Evolutionary conservation across 1,284 basidiomycete species (phyloP), one percentile per base, ranked within the genome.

Genomic region (Microbotryum intermedium): DNA sequence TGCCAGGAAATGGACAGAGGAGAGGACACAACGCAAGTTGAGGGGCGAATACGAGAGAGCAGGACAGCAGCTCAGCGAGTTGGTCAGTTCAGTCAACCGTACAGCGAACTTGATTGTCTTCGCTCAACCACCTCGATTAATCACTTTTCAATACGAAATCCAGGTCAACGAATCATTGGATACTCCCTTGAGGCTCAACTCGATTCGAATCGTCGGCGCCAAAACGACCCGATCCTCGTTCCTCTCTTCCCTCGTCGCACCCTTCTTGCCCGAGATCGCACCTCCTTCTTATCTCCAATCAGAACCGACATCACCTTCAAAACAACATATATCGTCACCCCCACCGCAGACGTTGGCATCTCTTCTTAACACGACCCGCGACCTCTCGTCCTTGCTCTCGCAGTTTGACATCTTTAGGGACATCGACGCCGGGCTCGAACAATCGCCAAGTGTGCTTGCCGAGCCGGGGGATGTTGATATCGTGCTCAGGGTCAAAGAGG

Each of bases 181-280:
- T 6, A 79, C 82, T 0, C 82, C 79, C 0, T 71, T 87, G 57
- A 80, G 80, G 44, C 80, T 93, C 45, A 81, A 84, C 6, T 80
- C 85, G 1, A 85, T 97, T 46, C 86, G 86, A 60, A 81, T 97
- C 23, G 81, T 86, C 59, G 91, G 91, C 55, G 83, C 89, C 0
- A 75, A 77, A 2, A 76, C 81, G 43, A 92, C 92, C 0, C 83
- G 91, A 9, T 76, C 82, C 29, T 82, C 85, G 0, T 97, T 97
- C 78, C 82, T 97, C 21, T 79, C 79, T 21, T 84, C 81, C 53
- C 78, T 97, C 61, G 81, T 95, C 58, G 77, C 82, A 29, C 91
- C 91, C 0, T 81, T 83, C 72, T 74, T 84, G 49, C 69, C 51
- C 59, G 62, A 26, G 39, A 55, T 30, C 61, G 70, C 54, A 20